Conservation (phyloP, 176 grass and related monocot genomes). For the Oryza officinalis region DNA sequence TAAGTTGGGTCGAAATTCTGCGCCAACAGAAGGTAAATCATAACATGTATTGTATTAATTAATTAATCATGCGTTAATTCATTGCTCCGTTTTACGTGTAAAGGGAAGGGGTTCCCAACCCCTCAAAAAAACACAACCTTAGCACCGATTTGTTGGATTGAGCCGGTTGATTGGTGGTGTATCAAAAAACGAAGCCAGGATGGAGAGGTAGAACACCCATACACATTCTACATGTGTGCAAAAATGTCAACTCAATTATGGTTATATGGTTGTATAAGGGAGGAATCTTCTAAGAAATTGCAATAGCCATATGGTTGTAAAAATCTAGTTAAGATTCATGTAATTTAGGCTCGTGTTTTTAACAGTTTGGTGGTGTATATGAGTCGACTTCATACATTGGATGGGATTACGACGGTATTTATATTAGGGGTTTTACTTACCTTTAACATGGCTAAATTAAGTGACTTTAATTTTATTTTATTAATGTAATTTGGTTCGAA, state of each 20-base stretch:
- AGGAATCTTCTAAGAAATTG: background rate
- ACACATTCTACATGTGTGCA: background rate
- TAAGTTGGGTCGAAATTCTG: too few species aligned
- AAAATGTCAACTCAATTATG: background rate
- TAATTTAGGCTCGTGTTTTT: background rate
- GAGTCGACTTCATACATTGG: rapidly evolving
- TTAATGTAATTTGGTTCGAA: too few species aligned
- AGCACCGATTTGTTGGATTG: background rate
- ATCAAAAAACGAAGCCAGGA: background rate
- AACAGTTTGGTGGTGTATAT: background rate
- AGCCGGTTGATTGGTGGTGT: background rate
- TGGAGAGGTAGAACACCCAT: background rate
- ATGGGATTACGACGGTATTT: background rate
- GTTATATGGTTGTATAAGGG: background rate
- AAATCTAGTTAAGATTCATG: background rate
- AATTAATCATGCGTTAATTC: too few species aligned
- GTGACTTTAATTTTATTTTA: too few species aligned
- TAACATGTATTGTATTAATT: too few species aligned
- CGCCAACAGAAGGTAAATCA: too few species aligned
- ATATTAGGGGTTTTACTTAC: background rate
- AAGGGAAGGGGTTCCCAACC: too few species aligned
- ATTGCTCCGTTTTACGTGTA: too few species aligned
- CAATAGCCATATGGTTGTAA: background rate
- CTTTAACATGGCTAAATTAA: background rate
- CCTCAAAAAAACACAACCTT: too few species aligned